Percentiles rank a stretch among this genome's conserved stretches.
Evolutionary conservation across 1,139 yeast genomes (phyloP).

Genomic region (Lodderomyces orthopsilosis): DNA sequence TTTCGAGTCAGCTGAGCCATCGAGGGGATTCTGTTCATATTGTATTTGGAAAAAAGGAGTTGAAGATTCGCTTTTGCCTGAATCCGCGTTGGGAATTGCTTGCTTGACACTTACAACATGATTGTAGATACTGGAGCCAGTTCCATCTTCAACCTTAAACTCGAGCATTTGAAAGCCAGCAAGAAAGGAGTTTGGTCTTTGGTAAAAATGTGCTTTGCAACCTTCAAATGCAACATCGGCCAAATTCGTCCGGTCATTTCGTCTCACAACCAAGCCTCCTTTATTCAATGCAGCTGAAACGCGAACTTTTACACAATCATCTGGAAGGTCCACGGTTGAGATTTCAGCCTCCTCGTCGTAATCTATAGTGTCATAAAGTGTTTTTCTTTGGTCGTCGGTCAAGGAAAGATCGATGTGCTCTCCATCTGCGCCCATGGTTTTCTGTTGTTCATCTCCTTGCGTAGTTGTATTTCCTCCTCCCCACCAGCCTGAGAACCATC

Average conservation of each 20-base stretch:
- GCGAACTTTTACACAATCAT: conserved; percentile 67
- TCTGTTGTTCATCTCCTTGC: conserved; percentile 10
- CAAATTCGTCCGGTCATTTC: conserved; percentile 40
- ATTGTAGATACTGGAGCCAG: conserved; percentile 67
- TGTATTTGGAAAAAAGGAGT: conserved; percentile 77
- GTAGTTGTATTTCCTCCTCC: conserved; percentile 21
- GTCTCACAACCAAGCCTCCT: conserved; percentile 72
- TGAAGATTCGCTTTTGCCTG: conserved; percentile 6
- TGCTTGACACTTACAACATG: conserved; percentile 88
- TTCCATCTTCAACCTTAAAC: conserved; percentile 84
- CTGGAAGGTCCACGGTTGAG: conserved; percentile 64
- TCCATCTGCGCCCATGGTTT: conserved; percentile 10
- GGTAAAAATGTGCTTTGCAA: conserved; percentile 68
- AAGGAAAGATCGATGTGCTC: conserved; percentile 35
- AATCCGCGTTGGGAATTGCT: neutral
- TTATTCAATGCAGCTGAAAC: conserved; percentile 64
- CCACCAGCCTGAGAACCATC: conserved; percentile 69
- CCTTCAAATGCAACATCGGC: conserved; percentile 85
- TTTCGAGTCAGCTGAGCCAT: conserved; percentile 76
- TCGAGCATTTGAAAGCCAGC: conserved; percentile 75
- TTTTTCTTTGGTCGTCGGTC: conserved; percentile 69
- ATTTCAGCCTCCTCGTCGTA: conserved; percentile 66
- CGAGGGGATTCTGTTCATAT: conserved; percentile 84
- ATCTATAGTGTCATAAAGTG: conserved; percentile 90
- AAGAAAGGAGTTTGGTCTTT: conserved; percentile 76